Evolutionary conservation across 2,329 filamentous ascomycete species (phyloP).

Genomic region (Colletotrichum camelliae): DNA sequence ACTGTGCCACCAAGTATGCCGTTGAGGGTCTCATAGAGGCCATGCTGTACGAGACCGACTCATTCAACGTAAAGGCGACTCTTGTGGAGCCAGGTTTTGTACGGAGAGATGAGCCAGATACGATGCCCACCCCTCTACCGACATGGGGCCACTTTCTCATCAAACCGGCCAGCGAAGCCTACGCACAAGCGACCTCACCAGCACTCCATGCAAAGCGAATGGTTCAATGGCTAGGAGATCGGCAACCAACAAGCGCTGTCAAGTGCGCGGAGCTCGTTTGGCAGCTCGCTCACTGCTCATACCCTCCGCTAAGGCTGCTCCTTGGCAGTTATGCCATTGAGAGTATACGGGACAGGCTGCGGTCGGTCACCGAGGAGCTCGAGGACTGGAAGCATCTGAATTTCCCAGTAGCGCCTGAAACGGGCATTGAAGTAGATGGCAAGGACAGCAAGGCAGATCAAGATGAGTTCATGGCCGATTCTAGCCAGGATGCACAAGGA

Average conservation of each 20-base stretch:
- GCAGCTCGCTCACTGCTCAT: conserved; percentile 94
- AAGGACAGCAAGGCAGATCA: conserved; percentile 13
- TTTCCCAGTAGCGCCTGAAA: conserved; percentile 57
- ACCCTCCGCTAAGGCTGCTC: conserved; percentile 85
- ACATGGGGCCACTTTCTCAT: conserved; percentile 93
- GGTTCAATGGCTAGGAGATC: conserved; percentile 92
- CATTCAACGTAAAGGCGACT: conserved; percentile 91
- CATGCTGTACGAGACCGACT: conserved; percentile 93
- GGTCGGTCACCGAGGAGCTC: conserved; percentile 92
- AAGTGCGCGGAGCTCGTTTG: conserved; percentile 94
- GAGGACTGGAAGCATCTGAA: conserved; percentile 92
- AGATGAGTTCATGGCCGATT: conserved; percentile 6
- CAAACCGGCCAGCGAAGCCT: conserved; percentile 83
- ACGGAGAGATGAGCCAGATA: conserved; percentile 79
- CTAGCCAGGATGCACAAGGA: background rate
- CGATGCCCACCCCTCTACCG: conserved; percentile 63
- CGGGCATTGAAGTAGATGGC: background rate
- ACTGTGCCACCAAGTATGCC: conserved; percentile 96
- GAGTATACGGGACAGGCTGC: conserved; percentile 87
- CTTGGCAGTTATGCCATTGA: conserved; percentile 94
- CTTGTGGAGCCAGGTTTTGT: conserved; percentile 92
- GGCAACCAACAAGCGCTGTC: conserved; percentile 89
- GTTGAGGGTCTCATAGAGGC: conserved; percentile 95
- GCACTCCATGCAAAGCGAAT: conserved; percentile 89
- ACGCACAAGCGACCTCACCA: conserved; percentile 78